These are phyloP conservation scores for Kockovaella imperatae DNA, from an alignment of 768 basidiomycete genomes.

Conservation along the genomic window DNA sequence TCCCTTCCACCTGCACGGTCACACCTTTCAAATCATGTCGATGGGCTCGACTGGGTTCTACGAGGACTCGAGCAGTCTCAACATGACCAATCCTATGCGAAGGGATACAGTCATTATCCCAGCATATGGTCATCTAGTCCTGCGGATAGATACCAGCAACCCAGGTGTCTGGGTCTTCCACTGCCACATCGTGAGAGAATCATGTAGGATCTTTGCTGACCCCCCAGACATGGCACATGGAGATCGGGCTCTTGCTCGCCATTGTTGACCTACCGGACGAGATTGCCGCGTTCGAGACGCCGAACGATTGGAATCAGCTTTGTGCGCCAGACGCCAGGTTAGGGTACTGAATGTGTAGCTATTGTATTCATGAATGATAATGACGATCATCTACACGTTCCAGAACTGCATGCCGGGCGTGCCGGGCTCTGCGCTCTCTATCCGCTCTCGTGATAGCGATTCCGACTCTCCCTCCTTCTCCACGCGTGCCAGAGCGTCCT, in stretches of 20 bases:
- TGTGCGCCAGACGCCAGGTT: too few relatives aligned
- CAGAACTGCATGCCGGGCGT: slow-evolving; percentile 78
- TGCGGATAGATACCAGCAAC: slow-evolving; percentile 53
- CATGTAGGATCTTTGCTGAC: background rate
- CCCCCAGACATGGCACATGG: slow-evolving; percentile 45
- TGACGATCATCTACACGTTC: slow-evolving; percentile 48
- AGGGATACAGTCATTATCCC: slow-evolving; percentile 49
- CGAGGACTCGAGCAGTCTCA: slow-evolving; percentile 20
- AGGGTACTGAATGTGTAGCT: too few relatives aligned
- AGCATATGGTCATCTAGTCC: slow-evolving; percentile 44
- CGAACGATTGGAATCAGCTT: too few relatives aligned
- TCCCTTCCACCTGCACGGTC: slow-evolving; percentile 7
- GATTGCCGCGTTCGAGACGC: slow-evolving; percentile 3
- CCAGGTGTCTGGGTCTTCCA: slow-evolving; percentile 53
- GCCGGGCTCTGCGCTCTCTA: slow-evolving; percentile 82
- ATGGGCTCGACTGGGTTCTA: background rate
- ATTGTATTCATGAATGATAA: too few relatives aligned
- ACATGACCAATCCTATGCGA: slow-evolving; percentile 46
- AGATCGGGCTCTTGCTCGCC: slow-evolving; percentile 46
- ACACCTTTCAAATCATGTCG: slow-evolving; percentile 4
- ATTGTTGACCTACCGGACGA: slow-evolving; percentile 16
- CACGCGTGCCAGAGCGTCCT: slow-evolving; percentile 63
- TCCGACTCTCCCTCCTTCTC: slow-evolving; percentile 50
- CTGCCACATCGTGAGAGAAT: slow-evolving; percentile 47
- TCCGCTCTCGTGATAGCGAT: slow-evolving; percentile 61